phyloP scores from a whole-genome alignment of 345 rosid species.

The Pugionium cornutum region DNA sequence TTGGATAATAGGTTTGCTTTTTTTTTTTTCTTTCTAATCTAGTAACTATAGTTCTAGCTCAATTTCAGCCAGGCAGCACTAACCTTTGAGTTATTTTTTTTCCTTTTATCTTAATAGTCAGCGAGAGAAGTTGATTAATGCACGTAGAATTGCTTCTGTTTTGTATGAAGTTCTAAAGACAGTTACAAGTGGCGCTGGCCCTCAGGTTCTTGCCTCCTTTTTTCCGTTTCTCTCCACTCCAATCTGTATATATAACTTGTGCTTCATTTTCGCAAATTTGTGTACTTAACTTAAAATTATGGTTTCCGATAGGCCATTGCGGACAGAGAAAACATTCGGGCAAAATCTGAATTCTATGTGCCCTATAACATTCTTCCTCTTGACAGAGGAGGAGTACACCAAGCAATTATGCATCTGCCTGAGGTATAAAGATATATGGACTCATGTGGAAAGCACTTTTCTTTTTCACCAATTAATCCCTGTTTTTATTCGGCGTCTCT shows the following conservation, averaged over 20 bases:
- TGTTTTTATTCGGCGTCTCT: background rate
- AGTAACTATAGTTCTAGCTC: background rate
- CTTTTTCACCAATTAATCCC: constrained; percentile 16
- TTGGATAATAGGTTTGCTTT: constrained; percentile 50
- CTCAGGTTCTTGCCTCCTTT: constrained; percentile 51
- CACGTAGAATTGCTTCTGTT: constrained; percentile 67
- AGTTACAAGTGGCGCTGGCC: constrained; percentile 57
- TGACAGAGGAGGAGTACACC: constrained; percentile 77
- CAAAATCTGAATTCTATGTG: constrained; percentile 60
- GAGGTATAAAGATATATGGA: constrained; percentile 58
- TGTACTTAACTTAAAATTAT: constrained; percentile 4
- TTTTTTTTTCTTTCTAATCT: background rate
- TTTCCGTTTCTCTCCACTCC: background rate
- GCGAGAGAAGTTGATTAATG: constrained; percentile 61
- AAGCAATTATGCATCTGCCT: constrained; percentile 74
- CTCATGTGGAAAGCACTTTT: constrained; percentile 23
- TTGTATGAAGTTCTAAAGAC: constrained; percentile 70
- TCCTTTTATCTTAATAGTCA: constrained; percentile 34
- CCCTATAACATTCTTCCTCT: constrained; percentile 95
- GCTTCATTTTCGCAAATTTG: constrained; percentile 11
- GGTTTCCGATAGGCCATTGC: constrained; percentile 61
- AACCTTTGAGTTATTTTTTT: background rate
- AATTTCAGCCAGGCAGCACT: constrained; percentile 16
- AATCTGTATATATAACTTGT: constrained; percentile 14
- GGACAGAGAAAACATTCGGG: constrained; percentile 55